These are phyloP conservation scores for Podila minutissima DNA, from an alignment of 192 early-diverging fungal genomes.

Conservation along the genomic window DNA sequence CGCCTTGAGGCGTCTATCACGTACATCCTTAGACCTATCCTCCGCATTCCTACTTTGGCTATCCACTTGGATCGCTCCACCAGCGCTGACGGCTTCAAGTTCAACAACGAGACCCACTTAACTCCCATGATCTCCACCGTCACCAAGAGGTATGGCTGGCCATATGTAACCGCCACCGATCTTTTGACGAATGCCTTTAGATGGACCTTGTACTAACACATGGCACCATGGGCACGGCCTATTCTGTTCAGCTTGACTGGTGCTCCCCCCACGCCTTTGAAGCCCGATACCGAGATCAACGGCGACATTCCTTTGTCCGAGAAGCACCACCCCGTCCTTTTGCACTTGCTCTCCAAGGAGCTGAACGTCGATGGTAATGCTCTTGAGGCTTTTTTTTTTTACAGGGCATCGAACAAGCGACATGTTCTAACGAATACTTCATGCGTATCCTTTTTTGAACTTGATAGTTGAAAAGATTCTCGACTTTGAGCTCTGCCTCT, in stretches of 20 bases:
- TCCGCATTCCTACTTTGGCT: constrained; percentile 96
- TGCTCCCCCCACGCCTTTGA: constrained; percentile 26
- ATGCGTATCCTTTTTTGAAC: too few species aligned
- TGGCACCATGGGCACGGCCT: too few species aligned
- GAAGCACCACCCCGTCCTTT: constrained; percentile 86
- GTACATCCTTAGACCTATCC: constrained; percentile 70
- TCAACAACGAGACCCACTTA: constrained; percentile 95
- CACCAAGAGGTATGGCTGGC: constrained; percentile 57
- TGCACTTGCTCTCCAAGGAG: constrained; percentile 82
- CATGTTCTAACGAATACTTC: too few species aligned
- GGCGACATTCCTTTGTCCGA: constrained; percentile 29
- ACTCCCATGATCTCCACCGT: constrained; percentile 87
- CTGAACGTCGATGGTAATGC: constrained; percentile 67
- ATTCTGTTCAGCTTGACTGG: constrained; percentile 40
- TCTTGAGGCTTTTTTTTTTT: not conserved
- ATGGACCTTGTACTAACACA: too few species aligned
- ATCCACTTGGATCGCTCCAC: constrained; percentile 93
- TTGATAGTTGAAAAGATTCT: constrained; percentile 73
- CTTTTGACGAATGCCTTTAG: too few species aligned
- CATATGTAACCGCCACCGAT: too few species aligned
- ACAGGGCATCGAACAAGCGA: not conserved
- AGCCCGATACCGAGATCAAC: constrained; percentile 42
- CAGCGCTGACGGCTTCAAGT: constrained; percentile 82
- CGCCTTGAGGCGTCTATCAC: not conserved
- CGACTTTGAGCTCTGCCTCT: constrained; percentile 98